Percentiles rank a stretch among this genome's conserved stretches.
These are phyloP conservation scores for Hibiscus syriacus DNA, from an alignment of 345 rosid species.

Conservation along the genomic window DNA sequence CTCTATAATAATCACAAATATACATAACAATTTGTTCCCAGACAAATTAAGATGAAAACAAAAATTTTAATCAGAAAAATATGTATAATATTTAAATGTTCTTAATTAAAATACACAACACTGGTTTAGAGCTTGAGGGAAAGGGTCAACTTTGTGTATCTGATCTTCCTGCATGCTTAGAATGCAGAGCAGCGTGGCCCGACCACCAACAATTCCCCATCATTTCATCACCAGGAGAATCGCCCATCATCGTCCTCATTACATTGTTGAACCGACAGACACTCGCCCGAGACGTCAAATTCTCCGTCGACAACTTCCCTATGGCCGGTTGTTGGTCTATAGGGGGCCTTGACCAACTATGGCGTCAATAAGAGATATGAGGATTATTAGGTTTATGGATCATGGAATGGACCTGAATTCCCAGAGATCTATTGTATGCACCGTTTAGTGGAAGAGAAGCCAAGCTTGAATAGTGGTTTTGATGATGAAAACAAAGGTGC, in stretches of 20 bases:
- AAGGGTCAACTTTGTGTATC: constrained; percentile 51
- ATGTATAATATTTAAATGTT: not conserved
- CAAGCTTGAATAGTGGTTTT: constrained; percentile 27
- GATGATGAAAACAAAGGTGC: constrained; percentile 35
- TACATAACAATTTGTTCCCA: constrained; percentile 18
- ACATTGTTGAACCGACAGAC: constrained; percentile 33
- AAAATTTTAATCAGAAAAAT: constrained; percentile 14
- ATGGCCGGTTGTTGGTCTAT: constrained; percentile 49
- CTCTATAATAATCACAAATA: constrained; percentile 10
- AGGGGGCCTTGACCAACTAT: constrained; percentile 39
- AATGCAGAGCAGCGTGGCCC: constrained; percentile 14
- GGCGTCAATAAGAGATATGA: constrained; percentile 24
- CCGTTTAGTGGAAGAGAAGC: constrained; percentile 52
- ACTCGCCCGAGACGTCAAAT: not conserved
- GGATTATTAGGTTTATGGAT: constrained; percentile 33
- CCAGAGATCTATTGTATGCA: constrained; percentile 43
- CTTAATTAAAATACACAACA: not conserved
- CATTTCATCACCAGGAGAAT: constrained; percentile 21
- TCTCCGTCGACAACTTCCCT: constrained; percentile 37
- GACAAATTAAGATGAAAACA: constrained; percentile 8
- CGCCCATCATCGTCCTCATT: constrained; percentile 21
- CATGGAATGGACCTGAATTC: constrained; percentile 58
- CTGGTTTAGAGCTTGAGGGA: constrained; percentile 51
- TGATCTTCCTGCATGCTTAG: constrained; percentile 45
- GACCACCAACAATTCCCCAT: constrained; percentile 23